Conservation (phyloP, 164 flowering plant genomes). For the Cinnamomum chago region DNA sequence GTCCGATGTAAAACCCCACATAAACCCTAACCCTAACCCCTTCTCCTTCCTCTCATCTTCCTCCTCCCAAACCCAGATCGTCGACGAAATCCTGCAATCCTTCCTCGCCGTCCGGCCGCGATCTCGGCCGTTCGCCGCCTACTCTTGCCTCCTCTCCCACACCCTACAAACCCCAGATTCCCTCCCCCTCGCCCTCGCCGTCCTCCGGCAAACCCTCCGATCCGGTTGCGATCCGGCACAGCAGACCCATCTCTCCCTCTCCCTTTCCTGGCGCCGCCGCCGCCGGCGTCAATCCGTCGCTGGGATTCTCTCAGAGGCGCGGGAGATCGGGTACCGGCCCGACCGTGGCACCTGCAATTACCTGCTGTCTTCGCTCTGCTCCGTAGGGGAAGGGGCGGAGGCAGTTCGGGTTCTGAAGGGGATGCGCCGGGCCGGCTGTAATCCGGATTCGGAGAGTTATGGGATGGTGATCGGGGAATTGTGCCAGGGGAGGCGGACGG, state of each 20-base stretch:
- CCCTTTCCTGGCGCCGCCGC: slow-evolving; percentile 52
- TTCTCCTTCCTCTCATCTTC: slow-evolving; percentile 61
- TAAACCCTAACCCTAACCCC: slow-evolving; percentile 34
- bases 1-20: slow-evolving; percentile 1
- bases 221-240: slow-evolving; percentile 59
- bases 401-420: slow-evolving; percentile 46
- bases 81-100: slow-evolving; percentile 67
- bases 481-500: slow-evolving; percentile 32
- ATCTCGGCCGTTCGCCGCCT: slow-evolving; percentile 28
- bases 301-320: slow-evolving; percentile 43
- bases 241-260: slow-evolving; percentile 56
- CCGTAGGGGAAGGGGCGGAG: slow-evolving; percentile 48
- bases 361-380: slow-evolving; percentile 56
- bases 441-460: slow-evolving; percentile 63
- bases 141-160: slow-evolving; percentile 45
- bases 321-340: slow-evolving; percentile 52
- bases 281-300: slow-evolving; percentile 28
- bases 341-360: slow-evolving; percentile 66
- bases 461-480: slow-evolving; percentile 41
- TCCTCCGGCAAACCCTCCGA: slow-evolving; percentile 65
- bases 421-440: slow-evolving; percentile 54
- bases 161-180: slow-evolving; percentile 48
- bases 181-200: slow-evolving; percentile 60
- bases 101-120: slow-evolving; percentile 59
- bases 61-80: slow-evolving; percentile 28